phyloP scores from a whole-genome alignment of 108 stramenopile genomes.

The Nitzschia palea region DNA sequence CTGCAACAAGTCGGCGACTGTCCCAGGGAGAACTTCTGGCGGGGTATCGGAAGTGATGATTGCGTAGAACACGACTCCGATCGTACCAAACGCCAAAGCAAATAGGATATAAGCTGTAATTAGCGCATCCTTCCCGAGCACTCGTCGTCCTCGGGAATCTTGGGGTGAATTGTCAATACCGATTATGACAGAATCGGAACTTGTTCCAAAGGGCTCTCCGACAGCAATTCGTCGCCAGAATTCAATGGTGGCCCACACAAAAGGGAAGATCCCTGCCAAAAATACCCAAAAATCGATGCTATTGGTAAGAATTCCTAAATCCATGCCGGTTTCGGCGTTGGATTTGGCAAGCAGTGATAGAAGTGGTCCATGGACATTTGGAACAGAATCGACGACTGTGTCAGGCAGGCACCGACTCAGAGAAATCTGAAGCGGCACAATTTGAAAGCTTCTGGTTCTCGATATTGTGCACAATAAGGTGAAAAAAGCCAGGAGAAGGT shows the following conservation, averaged over 20 bases:
- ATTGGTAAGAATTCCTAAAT: not conserved
- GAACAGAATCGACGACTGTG: too few relatives aligned
- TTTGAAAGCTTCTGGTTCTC: too few relatives aligned
- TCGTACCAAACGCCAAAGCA: conserved; percentile 53
- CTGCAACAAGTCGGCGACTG: too few relatives aligned
- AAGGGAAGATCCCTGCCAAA: conserved; percentile 49
- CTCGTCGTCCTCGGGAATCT: conserved; percentile 60
- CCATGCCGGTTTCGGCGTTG: not conserved
- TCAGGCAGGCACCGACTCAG: too few relatives aligned
- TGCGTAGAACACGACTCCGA: conserved; percentile 66
- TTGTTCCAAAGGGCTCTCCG: conserved; percentile 82
- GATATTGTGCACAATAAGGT: too few relatives aligned
- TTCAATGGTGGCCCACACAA: conserved; percentile 77
- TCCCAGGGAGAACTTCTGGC: conserved; percentile 11
- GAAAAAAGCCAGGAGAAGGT: too few relatives aligned
- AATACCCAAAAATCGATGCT: conserved; percentile 44
- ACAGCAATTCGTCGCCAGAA: conserved; percentile 88
- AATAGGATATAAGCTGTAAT: conserved; percentile 76
- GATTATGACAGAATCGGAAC: conserved; percentile 71
- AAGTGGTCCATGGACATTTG: too few relatives aligned
- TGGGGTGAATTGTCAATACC: conserved; percentile 62
- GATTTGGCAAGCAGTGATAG: too few relatives aligned
- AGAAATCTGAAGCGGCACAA: too few relatives aligned
- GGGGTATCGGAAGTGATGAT: conserved; percentile 42
- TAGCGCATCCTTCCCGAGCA: conserved; percentile 67